Evolutionary conservation across 306 rosid species (phyloP).

Genomic region (Dalbergia cultrata): DNA sequence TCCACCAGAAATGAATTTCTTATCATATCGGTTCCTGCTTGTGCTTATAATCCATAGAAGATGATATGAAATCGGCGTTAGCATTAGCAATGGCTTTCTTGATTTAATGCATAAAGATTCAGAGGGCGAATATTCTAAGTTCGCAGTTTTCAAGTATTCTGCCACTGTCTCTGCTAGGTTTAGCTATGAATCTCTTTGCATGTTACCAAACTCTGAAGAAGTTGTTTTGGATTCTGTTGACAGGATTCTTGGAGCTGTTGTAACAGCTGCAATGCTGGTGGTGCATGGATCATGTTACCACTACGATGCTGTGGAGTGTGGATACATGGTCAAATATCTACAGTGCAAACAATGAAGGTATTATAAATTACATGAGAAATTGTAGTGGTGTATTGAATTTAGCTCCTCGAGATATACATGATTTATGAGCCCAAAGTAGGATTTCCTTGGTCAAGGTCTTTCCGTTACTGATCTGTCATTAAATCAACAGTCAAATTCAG

Average conservation of each 20-base stretch:
- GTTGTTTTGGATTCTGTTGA: slow-evolving; percentile 50
- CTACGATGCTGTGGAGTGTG: slow-evolving; percentile 79
- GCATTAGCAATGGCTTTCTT: neutral
- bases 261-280: slow-evolving; percentile 97
- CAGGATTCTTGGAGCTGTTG: slow-evolving; percentile 98
- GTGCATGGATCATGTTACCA: slow-evolving; percentile 98
- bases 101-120: slow-evolving; percentile 20
- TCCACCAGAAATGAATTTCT: slow-evolving; percentile 10
- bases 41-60: neutral
- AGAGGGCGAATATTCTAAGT: slow-evolving; percentile 8
- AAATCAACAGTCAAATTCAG: slow-evolving; percentile 27
- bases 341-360: slow-evolving; percentile 80
- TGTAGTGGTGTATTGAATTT: slow-evolving; percentile 10
- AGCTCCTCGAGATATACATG: too few relatives aligned
- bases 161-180: slow-evolving; percentile 13
- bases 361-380: slow-evolving; percentile 18
- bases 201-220: slow-evolving; percentile 22
- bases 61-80: neutral
- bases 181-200: slow-evolving; percentile 26
- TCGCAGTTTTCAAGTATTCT: slow-evolving; percentile 7
- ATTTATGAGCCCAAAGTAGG: too few relatives aligned
- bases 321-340: slow-evolving; percentile 96
- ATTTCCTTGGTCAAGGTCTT: slow-evolving; percentile 26
- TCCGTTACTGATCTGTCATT: slow-evolving; percentile 4
- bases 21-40: neutral